These are phyloP conservation scores for Protostelium mycophagum DNA, from an alignment of 78 protist genomes.

Conservation along the genomic window DNA sequence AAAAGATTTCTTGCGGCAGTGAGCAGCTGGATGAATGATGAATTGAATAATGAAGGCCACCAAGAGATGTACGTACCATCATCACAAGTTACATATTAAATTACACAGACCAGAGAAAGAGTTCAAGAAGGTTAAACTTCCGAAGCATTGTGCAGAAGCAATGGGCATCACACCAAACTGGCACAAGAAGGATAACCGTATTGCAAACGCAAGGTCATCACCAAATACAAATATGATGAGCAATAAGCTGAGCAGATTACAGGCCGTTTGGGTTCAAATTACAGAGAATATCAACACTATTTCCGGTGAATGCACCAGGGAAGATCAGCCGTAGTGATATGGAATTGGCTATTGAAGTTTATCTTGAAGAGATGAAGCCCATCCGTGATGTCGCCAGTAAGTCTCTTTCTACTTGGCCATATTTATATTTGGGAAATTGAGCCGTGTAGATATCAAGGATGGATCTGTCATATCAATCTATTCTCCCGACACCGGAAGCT, in stretches of 20 bases:
- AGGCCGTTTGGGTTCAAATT: not conserved
- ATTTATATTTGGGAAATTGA: not conserved
- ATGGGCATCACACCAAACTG: not conserved
- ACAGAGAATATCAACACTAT: not conserved
- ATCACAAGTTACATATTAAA: not conserved
- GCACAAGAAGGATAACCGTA: no score
- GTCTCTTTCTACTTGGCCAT: not conserved
- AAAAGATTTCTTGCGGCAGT: not conserved
- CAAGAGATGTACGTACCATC: not conserved
- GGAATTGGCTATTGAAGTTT: not conserved
- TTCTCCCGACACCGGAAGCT: not conserved
- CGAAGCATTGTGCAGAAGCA: not conserved
- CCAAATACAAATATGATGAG: no score
- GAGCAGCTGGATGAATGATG: not conserved
- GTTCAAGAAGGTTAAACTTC: not conserved
- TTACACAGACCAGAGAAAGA: not conserved
- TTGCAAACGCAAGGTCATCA: no score
- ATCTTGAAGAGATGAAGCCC: not conserved
- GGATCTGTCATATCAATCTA: not conserved
- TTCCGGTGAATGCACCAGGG: not conserved
- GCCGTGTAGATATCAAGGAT: not conserved
- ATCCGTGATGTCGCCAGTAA: not conserved
- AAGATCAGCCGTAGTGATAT: not conserved
- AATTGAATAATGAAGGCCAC: not conserved
- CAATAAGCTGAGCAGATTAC: not conserved